Evolutionary conservation across 306 rosid species (phyloP).

Genomic region (Pyrus bretschneideri): DNA sequence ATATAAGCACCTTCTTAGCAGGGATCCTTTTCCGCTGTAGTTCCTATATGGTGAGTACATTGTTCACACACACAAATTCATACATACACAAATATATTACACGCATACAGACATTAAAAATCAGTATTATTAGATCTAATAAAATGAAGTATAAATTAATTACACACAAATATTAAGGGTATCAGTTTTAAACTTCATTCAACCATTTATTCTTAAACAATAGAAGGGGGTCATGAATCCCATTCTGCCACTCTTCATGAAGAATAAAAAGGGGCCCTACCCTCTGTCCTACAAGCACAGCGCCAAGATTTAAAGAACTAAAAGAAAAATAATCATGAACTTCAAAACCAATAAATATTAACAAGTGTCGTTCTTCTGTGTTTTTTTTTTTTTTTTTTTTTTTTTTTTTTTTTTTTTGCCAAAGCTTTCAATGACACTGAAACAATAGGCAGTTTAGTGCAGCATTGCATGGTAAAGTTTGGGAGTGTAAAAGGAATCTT

Average conservation of each 20-base stretch:
- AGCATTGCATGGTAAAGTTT: neutral
- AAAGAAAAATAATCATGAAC: neutral
- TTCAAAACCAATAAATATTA: neutral
- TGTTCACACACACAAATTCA: too few relatives aligned
- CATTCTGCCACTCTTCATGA: neutral
- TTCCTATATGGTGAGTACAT: too few relatives aligned
- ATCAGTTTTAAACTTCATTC: neutral
- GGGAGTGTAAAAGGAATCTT: neutral
- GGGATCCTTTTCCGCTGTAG: too few relatives aligned
- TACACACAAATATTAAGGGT: neutral
- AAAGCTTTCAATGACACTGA: neutral
- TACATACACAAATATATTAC: too few relatives aligned
- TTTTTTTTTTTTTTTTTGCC: neutral
- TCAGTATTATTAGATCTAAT: neutral
- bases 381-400: too few relatives aligned
- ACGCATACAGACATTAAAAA: neutral
- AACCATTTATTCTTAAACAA: neutral
- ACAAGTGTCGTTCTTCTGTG: neutral
- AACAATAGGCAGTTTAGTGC: neutral
- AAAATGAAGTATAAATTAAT: neutral
- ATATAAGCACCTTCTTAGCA: too few relatives aligned
- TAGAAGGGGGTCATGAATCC: neutral
- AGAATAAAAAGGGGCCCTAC: neutral
- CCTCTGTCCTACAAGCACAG: neutral
- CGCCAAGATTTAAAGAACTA: neutral